Conservation (phyloP, 225 moss, liverwort and hornwort genomes). For the Rhytidiadelphus loreus region DNA sequence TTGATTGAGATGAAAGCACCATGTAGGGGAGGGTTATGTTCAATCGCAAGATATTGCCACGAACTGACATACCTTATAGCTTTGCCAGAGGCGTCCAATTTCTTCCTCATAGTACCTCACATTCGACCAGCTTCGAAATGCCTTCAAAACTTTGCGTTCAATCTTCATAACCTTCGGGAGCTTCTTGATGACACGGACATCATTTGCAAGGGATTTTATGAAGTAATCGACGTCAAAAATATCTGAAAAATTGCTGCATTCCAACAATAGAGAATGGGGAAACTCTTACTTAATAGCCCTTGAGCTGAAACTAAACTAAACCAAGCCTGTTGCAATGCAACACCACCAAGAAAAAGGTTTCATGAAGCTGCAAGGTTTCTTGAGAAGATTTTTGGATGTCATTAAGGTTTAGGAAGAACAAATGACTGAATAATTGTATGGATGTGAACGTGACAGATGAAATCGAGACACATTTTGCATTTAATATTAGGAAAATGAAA, state of each 20-base stretch:
- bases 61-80: conserved; percentile 54
- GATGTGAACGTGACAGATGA: neutral
- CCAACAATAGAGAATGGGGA: neutral
- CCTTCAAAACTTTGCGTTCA: conserved; percentile 57
- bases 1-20: neutral
- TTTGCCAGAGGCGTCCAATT: conserved; percentile 63
- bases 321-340: neutral
- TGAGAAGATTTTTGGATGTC: neutral
- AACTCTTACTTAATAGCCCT: neutral
- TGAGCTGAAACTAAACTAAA: neutral
- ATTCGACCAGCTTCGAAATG: conserved; percentile 88
- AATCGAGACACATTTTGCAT: neutral
- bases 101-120: conserved; percentile 66
- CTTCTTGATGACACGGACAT: conserved; percentile 53
- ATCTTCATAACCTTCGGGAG: conserved; percentile 37
- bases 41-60: neutral
- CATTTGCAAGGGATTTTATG: conserved; percentile 57
- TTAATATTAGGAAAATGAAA: neutral
- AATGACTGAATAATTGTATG: neutral
- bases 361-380: neutral
- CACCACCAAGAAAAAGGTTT: neutral
- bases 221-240: conserved; percentile 84
- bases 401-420: neutral
- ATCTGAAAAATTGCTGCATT: conserved; percentile 95
- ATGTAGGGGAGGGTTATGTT: neutral